Evolutionary conservation across 225 moss, liverwort and hornwort species (phyloP), one percentile per base, ranked within the genome.

Genomic region (Polytrichum formosum): DNA sequence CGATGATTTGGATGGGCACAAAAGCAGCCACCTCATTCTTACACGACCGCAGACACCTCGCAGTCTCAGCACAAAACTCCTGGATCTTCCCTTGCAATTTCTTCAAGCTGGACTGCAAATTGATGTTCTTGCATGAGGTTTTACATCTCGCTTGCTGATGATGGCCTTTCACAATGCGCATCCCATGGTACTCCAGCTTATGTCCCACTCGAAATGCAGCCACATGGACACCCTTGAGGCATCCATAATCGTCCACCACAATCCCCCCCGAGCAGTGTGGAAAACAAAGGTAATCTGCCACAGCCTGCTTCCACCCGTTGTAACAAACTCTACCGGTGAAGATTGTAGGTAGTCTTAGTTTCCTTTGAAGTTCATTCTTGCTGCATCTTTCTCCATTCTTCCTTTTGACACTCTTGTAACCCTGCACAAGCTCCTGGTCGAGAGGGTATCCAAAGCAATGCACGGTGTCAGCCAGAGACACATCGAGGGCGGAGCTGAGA

Each of bases 251-350:
- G 22, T 87, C 87, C 22, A 87, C 87, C 0, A 87, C 78, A 5
- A 87, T 83, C 2, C 87, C 81, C 0, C 87, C 87, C 5, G 74
- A 81, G 76, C 53, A 72, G 16, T 76, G 76, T 61, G 87, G 80
- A 6, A 87, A 83, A 0, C 83, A 83, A 1, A 87, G 78, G 67
- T 87, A 87, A 27, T 87, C 83, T 0, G 87, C 87, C 1, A 83
- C 83, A 0, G 74, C 87, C 66, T 87, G 87, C 60, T 83, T 87
- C 83, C 87, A 87, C 1, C 83, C 81, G 18, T 76, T 81, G 2
- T 74, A 83, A 62, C 86, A 87, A 7, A 87, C 86, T 0, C 80
- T 83, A 22, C 86, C 86, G 5, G 78, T 75, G 28, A 81, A 83
- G 0, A 87, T 83, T 4, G 78, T 74, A 2, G 87, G 87, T 1